Conservation (phyloP, 2,329 filamentous ascomycete species). For the Cercospora sp. region DNA sequence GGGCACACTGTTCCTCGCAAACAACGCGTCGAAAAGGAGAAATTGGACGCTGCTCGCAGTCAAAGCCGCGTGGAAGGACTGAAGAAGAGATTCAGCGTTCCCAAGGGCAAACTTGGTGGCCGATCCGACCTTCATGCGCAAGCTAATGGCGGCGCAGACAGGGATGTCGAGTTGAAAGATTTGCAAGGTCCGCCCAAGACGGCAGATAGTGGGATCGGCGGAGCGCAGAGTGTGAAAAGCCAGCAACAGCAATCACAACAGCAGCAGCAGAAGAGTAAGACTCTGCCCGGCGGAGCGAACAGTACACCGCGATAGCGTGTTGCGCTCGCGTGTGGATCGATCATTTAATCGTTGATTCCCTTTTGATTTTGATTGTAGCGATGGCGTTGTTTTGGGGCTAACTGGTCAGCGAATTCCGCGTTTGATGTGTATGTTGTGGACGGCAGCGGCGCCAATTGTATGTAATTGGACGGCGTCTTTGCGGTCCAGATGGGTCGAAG, state of each 20-base stretch:
- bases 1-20: constrained; percentile 46
- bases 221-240: background rate
- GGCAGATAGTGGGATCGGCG: constrained; percentile 14
- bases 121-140: background rate
- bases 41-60: constrained; percentile 27
- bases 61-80: constrained; percentile 52
- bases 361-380: background rate
- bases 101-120: constrained; percentile 3
- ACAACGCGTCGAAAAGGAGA: constrained; percentile 17
- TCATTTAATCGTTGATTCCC: background rate
- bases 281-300: constrained; percentile 13
- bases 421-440: background rate
- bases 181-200: constrained; percentile 23
- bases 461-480: background rate
- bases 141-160: constrained; percentile 28
- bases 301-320: constrained; percentile 15
- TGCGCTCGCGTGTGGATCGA: background rate
- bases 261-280: constrained; percentile 7
- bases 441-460: background rate
- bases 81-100: constrained; percentile 47
- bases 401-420: background rate
- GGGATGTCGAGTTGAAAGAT: constrained; percentile 68
- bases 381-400: background rate
- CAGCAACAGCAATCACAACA: background rate
- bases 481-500: background rate